These are phyloP conservation scores for Paraphaeosphaeria minitans DNA, from an alignment of 2,329 filamentous ascomycete species.

Conservation along the genomic window DNA sequence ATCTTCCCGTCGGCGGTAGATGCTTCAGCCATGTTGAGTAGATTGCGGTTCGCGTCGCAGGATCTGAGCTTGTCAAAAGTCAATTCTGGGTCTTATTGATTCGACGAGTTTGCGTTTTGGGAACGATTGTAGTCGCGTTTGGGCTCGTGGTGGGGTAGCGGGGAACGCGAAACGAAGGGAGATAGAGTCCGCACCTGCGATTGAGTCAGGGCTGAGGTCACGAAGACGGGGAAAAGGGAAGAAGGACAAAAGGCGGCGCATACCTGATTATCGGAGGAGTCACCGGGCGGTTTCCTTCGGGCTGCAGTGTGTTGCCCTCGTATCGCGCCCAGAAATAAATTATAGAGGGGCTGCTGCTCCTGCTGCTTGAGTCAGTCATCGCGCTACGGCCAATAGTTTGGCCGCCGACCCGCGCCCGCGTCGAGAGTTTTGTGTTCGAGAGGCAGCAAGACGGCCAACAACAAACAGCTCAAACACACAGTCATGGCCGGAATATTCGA, in stretches of 20 bases:
- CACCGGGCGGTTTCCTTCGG: slow-evolving; percentile 21
- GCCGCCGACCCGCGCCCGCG: slow-evolving; percentile 28
- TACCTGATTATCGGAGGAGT: slow-evolving; percentile 20
- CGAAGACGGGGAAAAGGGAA: neutral
- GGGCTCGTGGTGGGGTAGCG: slow-evolving; percentile 40
- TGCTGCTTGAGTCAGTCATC: slow-evolving; percentile 27
- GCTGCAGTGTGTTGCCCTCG: slow-evolving; percentile 24
- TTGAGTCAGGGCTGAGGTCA: slow-evolving; percentile 26
- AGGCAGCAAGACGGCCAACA: slow-evolving; percentile 37
- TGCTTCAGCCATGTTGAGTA: slow-evolving; percentile 34
- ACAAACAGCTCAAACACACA: slow-evolving; percentile 35
- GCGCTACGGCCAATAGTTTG: slow-evolving; percentile 9
- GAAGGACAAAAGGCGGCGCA: slow-evolving; percentile 12
- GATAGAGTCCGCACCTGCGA: slow-evolving; percentile 25
- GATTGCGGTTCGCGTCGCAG: slow-evolving; percentile 6
- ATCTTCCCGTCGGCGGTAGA: slow-evolving; percentile 50
- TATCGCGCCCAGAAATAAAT: slow-evolving; percentile 15
- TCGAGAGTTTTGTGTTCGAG: slow-evolving; percentile 37
- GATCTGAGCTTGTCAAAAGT: neutral
- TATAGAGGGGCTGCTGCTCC: slow-evolving; percentile 29
- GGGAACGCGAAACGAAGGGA: slow-evolving; percentile 26
- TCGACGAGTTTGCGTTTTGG: slow-evolving; percentile 10
- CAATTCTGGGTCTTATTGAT: neutral
- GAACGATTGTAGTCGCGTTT: slow-evolving; percentile 16
- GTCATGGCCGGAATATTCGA: slow-evolving; percentile 95